These are phyloP conservation scores for Colletotrichum tanaceti DNA, from an alignment of 2,329 filamentous ascomycete species.

Conservation along the genomic window DNA sequence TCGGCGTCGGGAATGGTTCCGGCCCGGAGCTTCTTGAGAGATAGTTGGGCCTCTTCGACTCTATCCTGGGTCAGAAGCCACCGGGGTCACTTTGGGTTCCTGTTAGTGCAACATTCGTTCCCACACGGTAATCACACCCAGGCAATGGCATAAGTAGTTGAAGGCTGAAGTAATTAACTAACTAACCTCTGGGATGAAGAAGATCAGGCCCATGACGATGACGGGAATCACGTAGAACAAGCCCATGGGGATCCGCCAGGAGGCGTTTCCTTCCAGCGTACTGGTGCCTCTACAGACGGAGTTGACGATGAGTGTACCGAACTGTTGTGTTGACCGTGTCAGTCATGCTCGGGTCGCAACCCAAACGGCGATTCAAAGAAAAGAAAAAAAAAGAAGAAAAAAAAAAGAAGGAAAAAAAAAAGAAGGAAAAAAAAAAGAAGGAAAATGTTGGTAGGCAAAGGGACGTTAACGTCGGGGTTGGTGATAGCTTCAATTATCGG, in stretches of 20 bases:
- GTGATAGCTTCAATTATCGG: too few relatives aligned
- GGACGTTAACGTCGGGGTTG: too few relatives aligned
- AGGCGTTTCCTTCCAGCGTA: constrained; percentile 45
- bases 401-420: too few relatives aligned
- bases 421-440: too few relatives aligned
- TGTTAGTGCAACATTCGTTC: not conserved
- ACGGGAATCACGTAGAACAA: constrained; percentile 50
- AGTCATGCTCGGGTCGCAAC: not conserved
- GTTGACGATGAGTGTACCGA: constrained; percentile 46
- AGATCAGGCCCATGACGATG: constrained; percentile 45
- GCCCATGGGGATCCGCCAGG: constrained; percentile 51
- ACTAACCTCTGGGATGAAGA: constrained; percentile 47
- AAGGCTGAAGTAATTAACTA: too few relatives aligned
- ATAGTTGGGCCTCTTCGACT: constrained; percentile 46
- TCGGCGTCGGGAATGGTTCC: constrained; percentile 44
- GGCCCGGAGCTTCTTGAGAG: constrained; percentile 44
- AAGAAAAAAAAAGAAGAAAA: too few relatives aligned
- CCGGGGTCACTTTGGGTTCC: constrained; percentile 42
- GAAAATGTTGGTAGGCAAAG: too few relatives aligned
- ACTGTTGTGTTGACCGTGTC: constrained; percentile 6
- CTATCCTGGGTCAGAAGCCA: constrained; percentile 48
- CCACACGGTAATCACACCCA: too few relatives aligned
- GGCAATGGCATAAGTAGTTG: not conserved
- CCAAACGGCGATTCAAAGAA: not conserved
- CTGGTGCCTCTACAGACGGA: constrained; percentile 48